Conservation (phyloP, 2,329 filamentous ascomycete genomes). For the Clonostachys byssicola region DNA sequence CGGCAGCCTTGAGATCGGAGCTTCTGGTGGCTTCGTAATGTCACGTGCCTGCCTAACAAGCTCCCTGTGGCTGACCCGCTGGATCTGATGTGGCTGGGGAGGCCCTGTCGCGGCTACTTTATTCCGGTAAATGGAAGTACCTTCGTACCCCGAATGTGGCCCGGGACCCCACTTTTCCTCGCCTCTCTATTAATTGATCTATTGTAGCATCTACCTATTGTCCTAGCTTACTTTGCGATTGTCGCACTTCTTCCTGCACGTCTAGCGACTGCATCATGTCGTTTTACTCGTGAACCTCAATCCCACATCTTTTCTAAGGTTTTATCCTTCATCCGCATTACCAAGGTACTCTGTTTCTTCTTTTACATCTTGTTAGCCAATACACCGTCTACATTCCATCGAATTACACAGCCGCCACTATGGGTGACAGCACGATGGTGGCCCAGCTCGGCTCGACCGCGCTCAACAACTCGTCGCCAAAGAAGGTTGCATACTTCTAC, state of each 20-base stretch:
- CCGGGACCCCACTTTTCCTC: too few species aligned
- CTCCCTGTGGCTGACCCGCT: too few species aligned
- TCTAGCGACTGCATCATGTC: background rate
- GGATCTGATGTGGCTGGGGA: too few species aligned
- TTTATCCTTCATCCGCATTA: background rate
- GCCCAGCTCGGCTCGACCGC: constrained; percentile 38
- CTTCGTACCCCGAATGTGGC: too few species aligned
- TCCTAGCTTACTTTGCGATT: background rate
- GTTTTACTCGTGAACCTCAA: constrained; percentile 3
- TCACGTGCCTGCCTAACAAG: constrained; percentile 6
- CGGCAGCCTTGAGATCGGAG: constrained; percentile 18
- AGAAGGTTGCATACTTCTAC: constrained; percentile 97
- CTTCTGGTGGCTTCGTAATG: constrained; percentile 7
- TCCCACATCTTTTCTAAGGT: constrained; percentile 10
- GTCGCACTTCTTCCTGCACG: constrained; percentile 7
- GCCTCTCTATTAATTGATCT: too few species aligned
- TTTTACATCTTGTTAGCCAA: background rate
- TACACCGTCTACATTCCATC: constrained; percentile 2
- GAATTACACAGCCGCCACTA: constrained; percentile 10
- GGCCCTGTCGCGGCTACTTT: too few species aligned
- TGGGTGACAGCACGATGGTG: constrained; percentile 28
- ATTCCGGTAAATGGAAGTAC: too few species aligned
- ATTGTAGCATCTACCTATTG: too few species aligned
- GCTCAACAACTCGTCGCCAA: constrained; percentile 46
- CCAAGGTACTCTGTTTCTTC: background rate